Conservation (phyloP, 2,329 filamentous ascomycete species). For the Rosellinia necatrix region DNA sequence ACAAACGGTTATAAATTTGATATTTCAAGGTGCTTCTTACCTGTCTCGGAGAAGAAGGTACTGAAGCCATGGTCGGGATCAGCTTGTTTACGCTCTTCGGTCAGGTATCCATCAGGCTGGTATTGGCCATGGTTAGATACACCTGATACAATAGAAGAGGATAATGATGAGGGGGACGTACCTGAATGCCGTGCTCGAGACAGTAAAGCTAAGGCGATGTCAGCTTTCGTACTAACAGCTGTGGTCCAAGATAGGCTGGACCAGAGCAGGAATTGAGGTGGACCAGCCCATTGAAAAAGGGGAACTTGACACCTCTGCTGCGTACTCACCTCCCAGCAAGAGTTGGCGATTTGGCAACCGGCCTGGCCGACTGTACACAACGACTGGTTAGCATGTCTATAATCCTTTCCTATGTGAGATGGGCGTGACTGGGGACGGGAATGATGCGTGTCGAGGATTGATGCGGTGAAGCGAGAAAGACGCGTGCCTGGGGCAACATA, state of each 20-base stretch:
- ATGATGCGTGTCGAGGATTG: slow-evolving; percentile 29
- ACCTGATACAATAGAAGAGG: slow-evolving; percentile 6
- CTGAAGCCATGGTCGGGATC: slow-evolving; percentile 97
- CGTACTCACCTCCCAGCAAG: slow-evolving; percentile 96
- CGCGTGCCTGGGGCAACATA: slow-evolving; percentile 57
- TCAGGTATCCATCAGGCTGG: slow-evolving; percentile 97
- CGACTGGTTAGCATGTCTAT: slow-evolving; percentile 56
- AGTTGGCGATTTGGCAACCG: slow-evolving; percentile 99
- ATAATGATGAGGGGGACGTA: slow-evolving; percentile 52
- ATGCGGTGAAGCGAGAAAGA: slow-evolving; percentile 51
- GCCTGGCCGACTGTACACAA: slow-evolving; percentile 88
- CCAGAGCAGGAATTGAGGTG: slow-evolving; percentile 18
- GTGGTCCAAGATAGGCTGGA: slow-evolving; percentile 35
- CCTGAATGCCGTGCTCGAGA: slow-evolving; percentile 99
- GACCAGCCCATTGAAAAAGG: slow-evolving; percentile 5
- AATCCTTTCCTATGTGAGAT: slow-evolving; percentile 1
- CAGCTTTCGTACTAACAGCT: slow-evolving; percentile 19
- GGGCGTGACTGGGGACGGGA: slow-evolving; percentile 24
- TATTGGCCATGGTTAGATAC: slow-evolving; percentile 37
- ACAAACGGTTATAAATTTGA: slow-evolving; percentile 11
- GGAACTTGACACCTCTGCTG: slow-evolving; percentile 7
- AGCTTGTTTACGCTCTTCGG: slow-evolving; percentile 92
- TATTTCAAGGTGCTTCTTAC: slow-evolving; percentile 55
- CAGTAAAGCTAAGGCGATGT: slow-evolving; percentile 82
- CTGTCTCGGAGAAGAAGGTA: slow-evolving; percentile 99